These are phyloP conservation scores for Xylaria sp. DNA, from an alignment of 2,329 filamentous ascomycete species.

Conservation along the genomic window DNA sequence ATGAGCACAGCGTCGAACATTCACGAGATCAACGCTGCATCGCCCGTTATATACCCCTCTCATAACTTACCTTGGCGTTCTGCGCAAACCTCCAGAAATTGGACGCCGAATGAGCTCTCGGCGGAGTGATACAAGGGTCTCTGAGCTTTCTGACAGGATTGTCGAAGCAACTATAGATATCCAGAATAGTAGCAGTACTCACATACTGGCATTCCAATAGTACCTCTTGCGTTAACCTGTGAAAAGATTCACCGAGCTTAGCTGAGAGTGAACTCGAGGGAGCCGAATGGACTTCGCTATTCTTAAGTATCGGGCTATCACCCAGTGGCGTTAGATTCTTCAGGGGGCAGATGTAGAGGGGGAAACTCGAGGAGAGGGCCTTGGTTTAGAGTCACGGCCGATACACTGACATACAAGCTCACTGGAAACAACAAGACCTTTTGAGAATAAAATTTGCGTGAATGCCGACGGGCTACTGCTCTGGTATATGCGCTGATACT, in stretches of 20 bases:
- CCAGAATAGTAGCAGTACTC: not conserved
- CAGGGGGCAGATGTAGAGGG: not conserved
- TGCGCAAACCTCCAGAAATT: not conserved
- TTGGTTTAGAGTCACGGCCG: not conserved
- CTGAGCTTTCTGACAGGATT: not conserved
- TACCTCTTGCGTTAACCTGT: not conserved
- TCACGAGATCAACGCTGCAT: slow-evolving; percentile 5
- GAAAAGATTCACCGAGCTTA: not conserved
- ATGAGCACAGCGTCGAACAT: slow-evolving; percentile 10
- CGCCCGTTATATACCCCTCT: not conserved
- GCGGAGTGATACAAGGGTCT: not conserved
- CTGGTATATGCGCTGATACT: not conserved
- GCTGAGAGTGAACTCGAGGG: not conserved
- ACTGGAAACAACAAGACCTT: not conserved
- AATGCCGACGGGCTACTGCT: not conserved
- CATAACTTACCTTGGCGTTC: slow-evolving; percentile 8
- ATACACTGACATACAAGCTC: not conserved
- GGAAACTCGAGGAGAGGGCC: not conserved
- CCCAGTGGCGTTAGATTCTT: not conserved
- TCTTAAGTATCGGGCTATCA: not conserved
- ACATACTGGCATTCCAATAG: not conserved
- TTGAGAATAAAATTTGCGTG: not conserved
- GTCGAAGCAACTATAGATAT: not conserved
- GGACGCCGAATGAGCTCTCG: not conserved
- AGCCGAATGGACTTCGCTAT: not conserved